Percentiles rank a stretch among this genome's conserved stretches.
phyloP scores from a whole-genome alignment of 352 stramenopile genomes.

The Phytophthora cactorum region DNA sequence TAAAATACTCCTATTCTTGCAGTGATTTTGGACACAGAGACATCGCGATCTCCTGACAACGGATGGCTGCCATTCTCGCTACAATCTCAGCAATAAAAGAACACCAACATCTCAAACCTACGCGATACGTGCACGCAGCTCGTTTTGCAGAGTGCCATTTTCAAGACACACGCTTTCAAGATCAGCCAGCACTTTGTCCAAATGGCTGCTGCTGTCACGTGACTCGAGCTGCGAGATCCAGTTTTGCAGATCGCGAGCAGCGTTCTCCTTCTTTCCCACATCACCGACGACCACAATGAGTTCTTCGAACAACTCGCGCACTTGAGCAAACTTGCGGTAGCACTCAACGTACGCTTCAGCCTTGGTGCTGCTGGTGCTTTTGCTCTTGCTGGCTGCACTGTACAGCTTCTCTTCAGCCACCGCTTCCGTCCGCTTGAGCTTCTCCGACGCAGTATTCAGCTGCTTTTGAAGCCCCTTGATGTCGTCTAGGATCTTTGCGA shows the following conservation, averaged over 20 bases:
- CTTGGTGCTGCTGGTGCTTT: conserved; percentile 30
- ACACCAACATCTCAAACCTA: conserved; percentile 3
- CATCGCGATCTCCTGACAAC: conserved; percentile 4
- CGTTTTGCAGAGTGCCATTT: conserved; percentile 63
- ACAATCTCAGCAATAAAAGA: background rate
- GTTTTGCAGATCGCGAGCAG: conserved; percentile 75
- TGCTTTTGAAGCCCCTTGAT: conserved; percentile 83
- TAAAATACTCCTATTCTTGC: background rate
- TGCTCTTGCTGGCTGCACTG: conserved; percentile 53
- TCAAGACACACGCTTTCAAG: conserved; percentile 73
- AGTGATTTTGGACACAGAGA: conserved; percentile 7
- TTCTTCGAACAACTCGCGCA: conserved; percentile 87
- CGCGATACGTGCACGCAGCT: conserved; percentile 41
- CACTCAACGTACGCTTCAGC: conserved; percentile 70
- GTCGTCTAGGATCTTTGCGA: conserved; percentile 81
- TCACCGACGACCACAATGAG: conserved; percentile 70
- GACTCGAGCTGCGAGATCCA: conserved; percentile 84
- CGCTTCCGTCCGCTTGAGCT: conserved; percentile 83
- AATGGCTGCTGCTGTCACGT: conserved; percentile 71
- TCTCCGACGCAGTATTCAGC: conserved; percentile 77
- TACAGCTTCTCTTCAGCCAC: conserved; percentile 89
- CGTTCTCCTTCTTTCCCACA: conserved; percentile 82
- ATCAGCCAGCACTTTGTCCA: conserved; percentile 78
- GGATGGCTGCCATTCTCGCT: conserved; percentile 8
- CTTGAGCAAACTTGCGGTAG: conserved; percentile 84